Conservation (phyloP, 2,329 filamentous ascomycete genomes). For the Nothophaeocryptopus gaeumannii region DNA sequence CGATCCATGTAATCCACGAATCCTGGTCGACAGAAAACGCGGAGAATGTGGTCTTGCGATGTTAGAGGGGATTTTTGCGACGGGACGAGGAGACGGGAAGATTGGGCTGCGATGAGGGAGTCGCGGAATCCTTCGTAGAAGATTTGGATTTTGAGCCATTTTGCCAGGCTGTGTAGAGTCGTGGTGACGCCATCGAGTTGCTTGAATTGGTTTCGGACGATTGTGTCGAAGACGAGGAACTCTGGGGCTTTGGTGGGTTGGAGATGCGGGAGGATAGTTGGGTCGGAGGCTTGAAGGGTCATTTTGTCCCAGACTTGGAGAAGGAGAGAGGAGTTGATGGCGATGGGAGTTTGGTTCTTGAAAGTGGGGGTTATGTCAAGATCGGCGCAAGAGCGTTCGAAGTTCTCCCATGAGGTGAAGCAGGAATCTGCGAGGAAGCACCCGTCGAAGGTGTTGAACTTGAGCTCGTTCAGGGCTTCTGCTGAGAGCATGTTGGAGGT, state of each 20-base stretch:
- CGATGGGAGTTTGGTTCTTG: slow-evolving; percentile 1
- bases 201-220: neutral
- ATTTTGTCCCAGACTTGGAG: slow-evolving; percentile 4
- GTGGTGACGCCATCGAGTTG: slow-evolving; percentile 4
- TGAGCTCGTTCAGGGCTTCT: neutral
- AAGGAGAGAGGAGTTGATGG: slow-evolving; percentile 4
- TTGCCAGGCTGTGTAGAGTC: neutral
- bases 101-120: too few species aligned
- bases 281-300: neutral
- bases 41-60: too few species aligned
- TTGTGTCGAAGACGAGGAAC: neutral
- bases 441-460: slow-evolving; percentile 4
- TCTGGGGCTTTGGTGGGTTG: neutral
- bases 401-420: slow-evolving; percentile 19
- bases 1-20: too few species aligned
- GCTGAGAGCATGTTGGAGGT: slow-evolving; percentile 1
- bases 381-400: slow-evolving; percentile 16
- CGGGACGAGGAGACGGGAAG: too few species aligned
- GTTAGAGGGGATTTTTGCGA: too few species aligned
- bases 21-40: too few species aligned
- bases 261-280: slow-evolving; percentile 1
- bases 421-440: slow-evolving; percentile 10
- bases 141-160: too few species aligned
- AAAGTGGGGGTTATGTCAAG: slow-evolving; percentile 6
- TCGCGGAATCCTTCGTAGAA: too few species aligned